These are phyloP conservation scores for Rhizopogon hawkerae DNA, from an alignment of 1,284 basidiomycete species.

Conservation along the genomic window DNA sequence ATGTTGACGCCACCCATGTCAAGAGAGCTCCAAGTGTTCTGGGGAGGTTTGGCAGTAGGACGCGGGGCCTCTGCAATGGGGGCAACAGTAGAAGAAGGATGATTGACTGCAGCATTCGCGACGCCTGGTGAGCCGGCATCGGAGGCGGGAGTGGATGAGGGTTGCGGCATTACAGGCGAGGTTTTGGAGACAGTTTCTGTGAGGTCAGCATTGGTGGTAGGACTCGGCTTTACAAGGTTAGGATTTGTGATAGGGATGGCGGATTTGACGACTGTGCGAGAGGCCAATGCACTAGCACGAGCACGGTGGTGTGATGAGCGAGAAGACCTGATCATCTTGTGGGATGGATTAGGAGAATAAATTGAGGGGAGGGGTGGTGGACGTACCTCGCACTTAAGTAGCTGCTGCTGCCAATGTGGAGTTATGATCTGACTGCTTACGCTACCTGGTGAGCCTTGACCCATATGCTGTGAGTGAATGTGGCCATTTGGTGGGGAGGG, in stretches of 20 bases:
- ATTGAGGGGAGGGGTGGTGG: conserved; percentile 9
- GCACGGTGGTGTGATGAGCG: conserved; percentile 75
- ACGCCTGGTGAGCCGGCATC: conserved; percentile 33
- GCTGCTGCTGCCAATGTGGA: conserved; percentile 73
- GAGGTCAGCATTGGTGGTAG: conserved; percentile 30
- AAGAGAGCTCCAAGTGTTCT: conserved; percentile 82
- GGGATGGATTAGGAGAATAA: conserved; percentile 15
- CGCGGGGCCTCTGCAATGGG: conserved; percentile 58
- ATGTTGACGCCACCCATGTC: conserved; percentile 96
- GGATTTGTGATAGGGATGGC: conserved; percentile 81
- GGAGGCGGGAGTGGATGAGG: conserved; percentile 27
- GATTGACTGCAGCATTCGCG: conserved; percentile 39
- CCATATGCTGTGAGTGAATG: conserved; percentile 45
- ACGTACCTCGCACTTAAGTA: conserved; percentile 72
- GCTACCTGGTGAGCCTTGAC: conserved; percentile 60
- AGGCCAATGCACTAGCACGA: conserved; percentile 70
- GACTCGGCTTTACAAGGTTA: conserved; percentile 46
- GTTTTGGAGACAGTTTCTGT: conserved; percentile 19
- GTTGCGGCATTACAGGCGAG: conserved; percentile 14
- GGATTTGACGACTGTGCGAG: conserved; percentile 66
- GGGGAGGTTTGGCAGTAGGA: conserved; percentile 50
- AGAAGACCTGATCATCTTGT: conserved; percentile 65
- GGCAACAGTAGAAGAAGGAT: conserved; percentile 65
- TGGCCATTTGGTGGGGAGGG: conserved; percentile 63
- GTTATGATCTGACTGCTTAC: conserved; percentile 51